Evolutionary conservation across 768 basidiomycete species (phyloP).

Genomic region (Imleria badia): DNA sequence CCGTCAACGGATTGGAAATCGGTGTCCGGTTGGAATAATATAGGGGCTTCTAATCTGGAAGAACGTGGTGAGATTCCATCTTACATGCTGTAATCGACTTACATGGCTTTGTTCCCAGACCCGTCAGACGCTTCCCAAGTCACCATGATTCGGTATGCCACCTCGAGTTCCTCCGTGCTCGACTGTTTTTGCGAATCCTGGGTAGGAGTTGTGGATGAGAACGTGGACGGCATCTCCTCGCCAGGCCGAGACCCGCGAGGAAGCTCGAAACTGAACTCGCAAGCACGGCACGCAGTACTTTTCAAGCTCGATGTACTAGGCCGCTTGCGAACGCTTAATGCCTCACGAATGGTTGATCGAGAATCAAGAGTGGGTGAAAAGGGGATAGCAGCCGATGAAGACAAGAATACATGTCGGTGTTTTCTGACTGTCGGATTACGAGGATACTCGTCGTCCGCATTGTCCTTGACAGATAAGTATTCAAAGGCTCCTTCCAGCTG

Average conservation of each 20-base stretch:
- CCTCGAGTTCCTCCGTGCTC: conserved; percentile 37
- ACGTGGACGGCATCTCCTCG: conserved; percentile 64
- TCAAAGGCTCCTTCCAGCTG: conserved; percentile 67
- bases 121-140: conserved; percentile 56
- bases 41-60: conserved; percentile 61
- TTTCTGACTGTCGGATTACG: conserved; percentile 23
- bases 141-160: conserved; percentile 56
- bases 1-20: conserved; percentile 62
- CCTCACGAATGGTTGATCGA: conserved; percentile 25
- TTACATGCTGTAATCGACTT: conserved; percentile 22
- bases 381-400: conserved; percentile 43
- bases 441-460: conserved; percentile 18
- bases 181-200: conserved; percentile 25
- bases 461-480: conserved; percentile 35
- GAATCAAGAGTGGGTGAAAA: conserved; percentile 33
- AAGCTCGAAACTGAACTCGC: conserved; percentile 55
- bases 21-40: conserved; percentile 57
- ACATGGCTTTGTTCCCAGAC: conserved; percentile 48
- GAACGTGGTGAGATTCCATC: conserved; percentile 1
- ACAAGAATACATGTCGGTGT: conserved; percentile 49
- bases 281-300: conserved; percentile 32
- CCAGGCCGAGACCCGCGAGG: conserved; percentile 48
- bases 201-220: conserved; percentile 40
- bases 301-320: conserved; percentile 44
- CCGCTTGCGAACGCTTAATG: conserved; percentile 45